These are phyloP conservation scores for Yamadazyma pseudoaaseri DNA, from an alignment of 1,139 yeast species.

Conservation along the genomic window DNA sequence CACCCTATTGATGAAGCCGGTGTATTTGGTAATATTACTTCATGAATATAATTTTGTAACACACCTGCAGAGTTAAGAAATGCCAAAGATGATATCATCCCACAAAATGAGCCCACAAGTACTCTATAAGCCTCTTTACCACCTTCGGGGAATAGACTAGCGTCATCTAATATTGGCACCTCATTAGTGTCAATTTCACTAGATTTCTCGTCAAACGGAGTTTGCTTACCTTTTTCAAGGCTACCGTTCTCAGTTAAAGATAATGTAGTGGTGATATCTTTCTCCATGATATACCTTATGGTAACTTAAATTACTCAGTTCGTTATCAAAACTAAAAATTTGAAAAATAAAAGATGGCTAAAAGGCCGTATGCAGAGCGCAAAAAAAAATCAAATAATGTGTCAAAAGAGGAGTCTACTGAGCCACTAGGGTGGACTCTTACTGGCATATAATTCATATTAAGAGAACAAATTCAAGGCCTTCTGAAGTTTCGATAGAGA, in stretches of 20 bases:
- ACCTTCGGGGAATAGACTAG: slow-evolving; percentile 58
- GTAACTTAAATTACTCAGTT: too few species aligned
- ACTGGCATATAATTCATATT: too few species aligned
- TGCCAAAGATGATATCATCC: slow-evolving; percentile 60
- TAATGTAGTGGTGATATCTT: too few species aligned
- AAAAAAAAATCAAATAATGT: too few species aligned
- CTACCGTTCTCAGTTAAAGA: background rate
- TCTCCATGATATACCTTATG: too few species aligned
- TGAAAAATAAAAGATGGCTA: too few species aligned
- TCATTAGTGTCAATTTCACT: slow-evolving; percentile 5
- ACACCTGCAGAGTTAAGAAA: slow-evolving; percentile 47
- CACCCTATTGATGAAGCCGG: slow-evolving; percentile 27
- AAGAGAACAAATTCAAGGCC: too few species aligned
- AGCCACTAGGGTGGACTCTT: too few species aligned
- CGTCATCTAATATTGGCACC: slow-evolving; percentile 22
- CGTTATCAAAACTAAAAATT: too few species aligned
- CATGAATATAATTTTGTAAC: slow-evolving; percentile 23
- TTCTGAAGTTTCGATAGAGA: too few species aligned
- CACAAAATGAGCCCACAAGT: slow-evolving; percentile 60
- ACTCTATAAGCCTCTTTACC: slow-evolving; percentile 57
- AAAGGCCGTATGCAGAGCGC: too few species aligned
- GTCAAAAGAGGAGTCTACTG: too few species aligned
- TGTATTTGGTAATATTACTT: slow-evolving; percentile 17
- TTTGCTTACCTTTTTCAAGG: background rate
- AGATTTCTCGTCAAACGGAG: slow-evolving; percentile 2